Base-by-base conservation (phyloP, 1,139 yeast genomes). In the Yamadazyma triangularis region DNA sequence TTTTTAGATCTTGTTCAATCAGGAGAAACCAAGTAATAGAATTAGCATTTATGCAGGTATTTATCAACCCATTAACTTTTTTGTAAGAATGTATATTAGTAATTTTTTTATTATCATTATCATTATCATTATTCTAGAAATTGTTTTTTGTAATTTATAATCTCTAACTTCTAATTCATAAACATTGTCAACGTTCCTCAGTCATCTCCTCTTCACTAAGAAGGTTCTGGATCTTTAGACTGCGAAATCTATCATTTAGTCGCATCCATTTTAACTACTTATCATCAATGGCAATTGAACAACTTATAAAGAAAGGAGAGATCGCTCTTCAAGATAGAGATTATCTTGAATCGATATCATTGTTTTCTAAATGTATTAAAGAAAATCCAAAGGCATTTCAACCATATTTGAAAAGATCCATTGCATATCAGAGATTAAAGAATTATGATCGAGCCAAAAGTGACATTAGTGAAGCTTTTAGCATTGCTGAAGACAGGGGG, bases 1-100 rank as follows among this genome's bases (percentile, higher is more conserved):
- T 89, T 89, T 50, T 71, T 89, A 56, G 96, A 87, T 58, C 67
- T 88, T 55, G 93, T 89, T 25, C 84, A 86, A 54, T 81, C 88
- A 28, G 94, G n/a, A n/a, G n/a, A n/a, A n/a, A n/a, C n/a, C n/a
- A n/a, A n/a, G n/a, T n/a, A n/a, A n/a, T n/a, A n/a, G n/a, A n/a
- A n/a, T n/a, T n/a, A n/a, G n/a, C n/a, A n/a, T n/a, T n/a, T n/a
- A n/a, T n/a, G n/a, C n/a, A n/a, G n/a, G n/a, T n/a, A n/a, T n/a
- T n/a, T n/a, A n/a, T n/a, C n/a, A n/a, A n/a, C n/a, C n/a, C n/a
- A n/a, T n/a, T n/a, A n/a, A n/a, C n/a, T n/a, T n/a, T n/a, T n/a
- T n/a, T n/a, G n/a, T n/a, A n/a, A n/a, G n/a, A n/a, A n/a, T n/a
- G n/a, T n/a, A n/a, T n/a, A n/a, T n/a, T n/a, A n/a, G n/a, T n/a